Percentiles rank a stretch among this genome's conserved stretches.
Conservation (phyloP, 1,284 basidiomycete species). For the Cryptococcus floricola region DNA sequence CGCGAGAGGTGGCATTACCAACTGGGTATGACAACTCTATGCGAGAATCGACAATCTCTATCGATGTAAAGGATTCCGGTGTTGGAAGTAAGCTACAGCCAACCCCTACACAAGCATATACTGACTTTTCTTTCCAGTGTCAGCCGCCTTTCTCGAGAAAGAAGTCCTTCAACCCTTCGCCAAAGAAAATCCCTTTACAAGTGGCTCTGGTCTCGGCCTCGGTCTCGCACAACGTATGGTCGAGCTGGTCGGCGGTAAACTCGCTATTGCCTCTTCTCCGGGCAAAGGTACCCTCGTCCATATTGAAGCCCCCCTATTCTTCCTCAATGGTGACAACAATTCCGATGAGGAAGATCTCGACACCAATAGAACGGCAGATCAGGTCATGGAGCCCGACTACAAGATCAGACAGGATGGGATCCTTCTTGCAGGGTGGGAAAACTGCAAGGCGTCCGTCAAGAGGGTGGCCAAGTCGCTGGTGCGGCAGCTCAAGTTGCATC, state of each 20-base stretch:
- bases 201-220: conserved; percentile 39
- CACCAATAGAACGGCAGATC: conserved; percentile 10
- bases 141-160: conserved; percentile 33
- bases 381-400: not conserved
- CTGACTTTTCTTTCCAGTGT: conserved; percentile 29
- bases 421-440: conserved; percentile 24
- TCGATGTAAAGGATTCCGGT: conserved; percentile 40
- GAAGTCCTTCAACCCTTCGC: conserved; percentile 39
- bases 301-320: conserved; percentile 39
- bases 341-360: conserved; percentile 17
- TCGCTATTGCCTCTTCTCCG: conserved; percentile 42
- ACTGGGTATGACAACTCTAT: conserved; percentile 35
- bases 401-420: conserved; percentile 27
- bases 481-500: conserved; percentile 29
- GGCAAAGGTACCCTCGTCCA: conserved; percentile 38
- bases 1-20: conserved; percentile 28
- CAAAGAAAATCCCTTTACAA: conserved; percentile 42
- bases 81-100: conserved; percentile 28
- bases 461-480: conserved; percentile 30
- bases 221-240: conserved; percentile 46
- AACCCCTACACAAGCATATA: not conserved
- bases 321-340: conserved; percentile 7
- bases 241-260: conserved; percentile 43
- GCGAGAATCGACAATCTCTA: conserved; percentile 23
- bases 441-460: conserved; percentile 10